Evolutionary conservation across 495 filamentous ascomycete genomes (phyloP).

Genomic region (Aspergillus affinis): DNA sequence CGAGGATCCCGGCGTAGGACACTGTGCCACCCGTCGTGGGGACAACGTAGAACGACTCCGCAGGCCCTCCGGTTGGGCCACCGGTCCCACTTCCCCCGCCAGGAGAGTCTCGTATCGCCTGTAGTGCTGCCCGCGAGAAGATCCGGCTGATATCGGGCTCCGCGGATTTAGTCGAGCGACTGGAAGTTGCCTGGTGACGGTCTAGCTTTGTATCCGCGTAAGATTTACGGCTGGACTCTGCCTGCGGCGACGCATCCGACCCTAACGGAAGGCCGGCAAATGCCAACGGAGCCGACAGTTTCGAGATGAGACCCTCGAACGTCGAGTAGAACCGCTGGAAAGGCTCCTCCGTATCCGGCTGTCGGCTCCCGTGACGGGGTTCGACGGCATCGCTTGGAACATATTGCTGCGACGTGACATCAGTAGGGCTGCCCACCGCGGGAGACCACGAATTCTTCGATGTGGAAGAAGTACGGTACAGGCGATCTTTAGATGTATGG

Average conservation of each 20-base stretch:
- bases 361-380: slow-evolving; percentile 12
- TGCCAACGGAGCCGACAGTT: slow-evolving; percentile 82
- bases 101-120: slow-evolving; percentile 59
- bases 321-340: slow-evolving; percentile 90
- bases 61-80: slow-evolving; percentile 41
- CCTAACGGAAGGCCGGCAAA: slow-evolving; percentile 86
- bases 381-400: slow-evolving; percentile 24
- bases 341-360: slow-evolving; percentile 60
- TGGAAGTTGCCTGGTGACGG: slow-evolving; percentile 37
- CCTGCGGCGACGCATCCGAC: slow-evolving; percentile 49
- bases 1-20: slow-evolving; percentile 84
- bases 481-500: slow-evolving; percentile 25
- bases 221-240: slow-evolving; percentile 39
- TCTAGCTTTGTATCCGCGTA: slow-evolving; percentile 39
- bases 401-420: slow-evolving; percentile 37
- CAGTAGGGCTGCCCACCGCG: slow-evolving; percentile 33
- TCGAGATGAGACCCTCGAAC: slow-evolving; percentile 79
- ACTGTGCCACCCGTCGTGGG: slow-evolving; percentile 85
- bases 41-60: slow-evolving; percentile 93
- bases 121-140: slow-evolving; percentile 78
- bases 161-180: slow-evolving; percentile 30
- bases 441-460: slow-evolving; percentile 40
- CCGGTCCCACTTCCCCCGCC: slow-evolving; percentile 33
- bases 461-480: slow-evolving; percentile 21
- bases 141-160: slow-evolving; percentile 75